These are phyloP conservation scores for Pachyrhizus erosus DNA, from an alignment of 306 rosid species.

Conservation along the genomic window DNA sequence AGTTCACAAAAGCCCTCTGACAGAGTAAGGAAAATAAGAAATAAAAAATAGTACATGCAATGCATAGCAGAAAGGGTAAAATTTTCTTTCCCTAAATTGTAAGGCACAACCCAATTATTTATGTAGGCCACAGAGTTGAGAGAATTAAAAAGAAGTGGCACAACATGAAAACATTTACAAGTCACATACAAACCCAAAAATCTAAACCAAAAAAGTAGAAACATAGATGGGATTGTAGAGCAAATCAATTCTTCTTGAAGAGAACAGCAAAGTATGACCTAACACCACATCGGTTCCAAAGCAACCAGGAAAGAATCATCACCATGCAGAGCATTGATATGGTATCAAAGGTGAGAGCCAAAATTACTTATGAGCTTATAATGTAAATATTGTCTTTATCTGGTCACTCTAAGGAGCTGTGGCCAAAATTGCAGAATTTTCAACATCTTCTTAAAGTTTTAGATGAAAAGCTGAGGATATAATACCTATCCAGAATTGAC, in stretches of 20 bases:
- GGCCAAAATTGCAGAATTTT: constrained; percentile 37
- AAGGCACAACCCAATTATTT: constrained; percentile 10
- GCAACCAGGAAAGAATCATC: constrained; percentile 51
- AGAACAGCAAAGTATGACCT: neutral
- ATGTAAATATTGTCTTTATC: constrained; percentile 36
- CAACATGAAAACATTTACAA: no score
- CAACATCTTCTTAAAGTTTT: constrained; percentile 30
- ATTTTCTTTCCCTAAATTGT: constrained; percentile 30
- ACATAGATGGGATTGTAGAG: neutral
- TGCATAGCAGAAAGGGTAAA: neutral
- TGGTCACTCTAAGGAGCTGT: constrained; percentile 47
- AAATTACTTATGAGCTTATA: constrained; percentile 30
- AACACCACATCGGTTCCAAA: constrained; percentile 43
- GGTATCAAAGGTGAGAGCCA: constrained; percentile 2
- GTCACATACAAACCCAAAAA: no score
- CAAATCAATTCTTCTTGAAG: no score
- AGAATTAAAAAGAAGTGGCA: constrained; percentile 6
- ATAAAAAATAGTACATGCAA: constrained; percentile 22
- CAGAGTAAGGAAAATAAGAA: constrained; percentile 32
- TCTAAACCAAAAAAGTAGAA: neutral
- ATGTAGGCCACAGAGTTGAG: constrained; percentile 39
- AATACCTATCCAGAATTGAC: constrained; percentile 43
- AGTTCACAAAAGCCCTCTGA: constrained; percentile 34
- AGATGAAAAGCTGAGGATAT: constrained; percentile 43
- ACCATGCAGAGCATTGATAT: constrained; percentile 28